Evolutionary conservation across 176 grass and related monocot species (phyloP).

Genomic region (Hordeum vulgare): DNA sequence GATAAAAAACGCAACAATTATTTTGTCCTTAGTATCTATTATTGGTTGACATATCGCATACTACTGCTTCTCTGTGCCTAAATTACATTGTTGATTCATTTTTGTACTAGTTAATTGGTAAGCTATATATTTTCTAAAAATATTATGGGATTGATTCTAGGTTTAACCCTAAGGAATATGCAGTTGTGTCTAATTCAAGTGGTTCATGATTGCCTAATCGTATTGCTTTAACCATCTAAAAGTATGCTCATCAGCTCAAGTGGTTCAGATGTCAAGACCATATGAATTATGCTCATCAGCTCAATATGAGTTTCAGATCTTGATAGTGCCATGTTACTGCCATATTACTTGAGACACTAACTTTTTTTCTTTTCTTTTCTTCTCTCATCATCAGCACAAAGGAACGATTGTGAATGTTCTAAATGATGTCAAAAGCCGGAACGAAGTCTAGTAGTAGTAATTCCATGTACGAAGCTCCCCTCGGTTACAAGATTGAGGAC

Average conservation of each 20-base stretch:
- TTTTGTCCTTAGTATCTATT: too few species aligned
- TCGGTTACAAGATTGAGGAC: slow-evolving; percentile 95
- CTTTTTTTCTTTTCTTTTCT: background rate
- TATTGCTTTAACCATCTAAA: too few species aligned
- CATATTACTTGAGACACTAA: background rate
- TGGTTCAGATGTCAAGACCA: too few species aligned
- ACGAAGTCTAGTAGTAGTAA: slow-evolving; percentile 82
- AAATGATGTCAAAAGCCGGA: slow-evolving; percentile 90
- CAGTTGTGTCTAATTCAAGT: background rate
- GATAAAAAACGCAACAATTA: background rate
- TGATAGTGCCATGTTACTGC: background rate
- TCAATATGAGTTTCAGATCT: background rate
- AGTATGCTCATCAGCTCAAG: too few species aligned
- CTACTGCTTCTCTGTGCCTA: too few species aligned
- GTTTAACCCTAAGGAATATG: background rate
- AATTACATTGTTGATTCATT: too few species aligned
- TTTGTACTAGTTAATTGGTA: too few species aligned
- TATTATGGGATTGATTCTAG: background rate
- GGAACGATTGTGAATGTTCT: slow-evolving; percentile 59
- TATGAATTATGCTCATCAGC: background rate
- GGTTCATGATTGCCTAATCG: too few species aligned
- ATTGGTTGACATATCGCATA: too few species aligned
- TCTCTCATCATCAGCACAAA: slow-evolving; percentile 3
- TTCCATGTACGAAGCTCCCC: slow-evolving; percentile 81
- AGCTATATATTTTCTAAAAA: too few species aligned